Base-by-base conservation (phyloP, 2,329 filamentous ascomycete species). In the Macrophomina pseudophaseolina region DNA sequence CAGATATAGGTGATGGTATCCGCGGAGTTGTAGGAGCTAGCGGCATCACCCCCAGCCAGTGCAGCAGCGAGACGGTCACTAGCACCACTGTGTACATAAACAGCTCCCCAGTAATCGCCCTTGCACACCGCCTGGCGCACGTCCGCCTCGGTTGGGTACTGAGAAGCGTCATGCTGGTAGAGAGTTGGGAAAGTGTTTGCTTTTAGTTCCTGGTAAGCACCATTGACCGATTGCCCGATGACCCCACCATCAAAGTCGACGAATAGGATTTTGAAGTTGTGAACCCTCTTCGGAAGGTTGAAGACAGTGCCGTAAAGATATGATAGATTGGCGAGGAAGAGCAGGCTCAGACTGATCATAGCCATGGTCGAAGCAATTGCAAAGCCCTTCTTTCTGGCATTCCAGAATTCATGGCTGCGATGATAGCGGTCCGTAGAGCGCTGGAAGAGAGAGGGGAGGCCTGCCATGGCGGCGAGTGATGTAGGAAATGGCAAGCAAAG, bases 1-100 rank as follows among this genome's bases (percentile, higher is more conserved):
- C 80, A 84, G 65, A 83, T 72, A 48, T 79, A 78, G 7, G 75
- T 77, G 2, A 84, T 67, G 3, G 79, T 74, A 59, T 79, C 66
- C 35, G 67, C 68, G 4, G 70, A 63, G 59, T 82, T 73, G 70
- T 83, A 83, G 0, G 67, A 68, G 23, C 56, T n/a, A 28, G 65
- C 65, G 3, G 76, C 72, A 2, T 72, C 58, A 28, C 74, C 75
- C 23, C 76, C 76, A 4, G 72, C 66, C 5, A 83, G 68, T 0
- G 80, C 81, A 12, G 74, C 72, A 16, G 71, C 65, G 2, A 84
- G 73, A 4, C 74, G 72, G 3, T 69, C 68, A 0, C 81, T 82
- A 1, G 82, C 80, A 53, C 77, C 77, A n/a, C 71, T 38, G 12
- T 68, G 71, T 4, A 69, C 68, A 35, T 71, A 71, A 2, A 77